Evolutionary conservation across 176 grass and related monocot species (phyloP).

Genomic region (Eleusine coracana): DNA sequence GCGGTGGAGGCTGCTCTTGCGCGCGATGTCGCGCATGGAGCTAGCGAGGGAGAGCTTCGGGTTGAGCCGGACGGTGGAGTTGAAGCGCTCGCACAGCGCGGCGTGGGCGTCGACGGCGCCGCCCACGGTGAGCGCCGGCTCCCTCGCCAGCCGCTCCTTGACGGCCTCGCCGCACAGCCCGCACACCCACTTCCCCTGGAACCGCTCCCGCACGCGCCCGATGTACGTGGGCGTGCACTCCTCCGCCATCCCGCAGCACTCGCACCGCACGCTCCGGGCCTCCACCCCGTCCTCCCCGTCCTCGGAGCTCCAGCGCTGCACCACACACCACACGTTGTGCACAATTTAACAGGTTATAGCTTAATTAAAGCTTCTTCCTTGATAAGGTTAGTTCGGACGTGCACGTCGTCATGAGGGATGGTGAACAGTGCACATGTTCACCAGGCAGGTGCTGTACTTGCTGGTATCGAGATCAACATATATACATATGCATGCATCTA

Average conservation of each 20-base stretch:
- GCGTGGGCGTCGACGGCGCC: slow-evolving; percentile 64
- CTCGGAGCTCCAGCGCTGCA: slow-evolving; percentile 36
- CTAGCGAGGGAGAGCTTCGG: slow-evolving; percentile 80
- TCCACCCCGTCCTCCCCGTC: slow-evolving; percentile 12
- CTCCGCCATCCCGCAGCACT: slow-evolving; percentile 86
- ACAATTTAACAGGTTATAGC: no score
- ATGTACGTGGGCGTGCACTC: slow-evolving; percentile 93
- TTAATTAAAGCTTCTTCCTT: no score
- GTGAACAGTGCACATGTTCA: not conserved
- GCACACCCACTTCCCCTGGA: slow-evolving; percentile 87
- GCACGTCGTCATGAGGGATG: not conserved
- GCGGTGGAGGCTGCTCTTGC: slow-evolving; percentile 65
- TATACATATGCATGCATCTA: not conserved
- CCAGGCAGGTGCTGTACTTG: not conserved
- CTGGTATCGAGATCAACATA: not conserved
- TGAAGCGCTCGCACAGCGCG: slow-evolving; percentile 69
- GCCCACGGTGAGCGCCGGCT: slow-evolving; percentile 42
- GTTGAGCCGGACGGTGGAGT: slow-evolving; percentile 75
- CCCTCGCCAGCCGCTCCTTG: slow-evolving; percentile 67
- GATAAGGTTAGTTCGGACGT: not conserved
- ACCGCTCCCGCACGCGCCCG: slow-evolving; percentile 61
- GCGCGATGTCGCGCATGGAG: slow-evolving; percentile 88
- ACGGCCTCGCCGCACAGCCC: slow-evolving; percentile 83
- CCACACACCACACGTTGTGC: not conserved
- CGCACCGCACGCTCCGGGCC: slow-evolving; percentile 67